phyloP scores from a whole-genome alignment of 2,329 filamentous ascomycete genomes.

The Cladobotryum mycophilum region DNA sequence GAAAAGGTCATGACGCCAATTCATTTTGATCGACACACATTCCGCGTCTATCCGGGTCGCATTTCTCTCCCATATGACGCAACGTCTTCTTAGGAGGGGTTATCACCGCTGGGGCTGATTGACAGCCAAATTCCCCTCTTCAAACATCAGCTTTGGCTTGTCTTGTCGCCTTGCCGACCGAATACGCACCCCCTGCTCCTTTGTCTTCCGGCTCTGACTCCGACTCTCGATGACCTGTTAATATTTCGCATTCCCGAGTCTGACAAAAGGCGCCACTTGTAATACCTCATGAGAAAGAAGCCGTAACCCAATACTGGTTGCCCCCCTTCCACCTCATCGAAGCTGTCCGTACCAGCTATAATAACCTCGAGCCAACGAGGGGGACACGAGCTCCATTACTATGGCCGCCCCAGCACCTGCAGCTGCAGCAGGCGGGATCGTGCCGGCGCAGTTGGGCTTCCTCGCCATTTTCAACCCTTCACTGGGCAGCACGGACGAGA shows the following conservation, averaged over 20 bases:
- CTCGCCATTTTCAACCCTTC: slow-evolving; percentile 93
- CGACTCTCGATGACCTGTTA: too few relatives aligned
- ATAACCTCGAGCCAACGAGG: not conserved
- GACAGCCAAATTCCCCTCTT: slow-evolving; percentile 3
- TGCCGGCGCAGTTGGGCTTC: slow-evolving; percentile 80
- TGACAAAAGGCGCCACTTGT: too few relatives aligned
- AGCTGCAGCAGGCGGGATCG: slow-evolving; percentile 18
- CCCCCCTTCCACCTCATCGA: not conserved
- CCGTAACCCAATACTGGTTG: too few relatives aligned
- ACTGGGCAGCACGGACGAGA: slow-evolving; percentile 54
- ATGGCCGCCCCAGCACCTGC: slow-evolving; percentile 1
- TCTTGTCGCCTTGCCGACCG: too few relatives aligned
- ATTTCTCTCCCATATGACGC: not conserved
- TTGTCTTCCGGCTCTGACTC: too few relatives aligned
- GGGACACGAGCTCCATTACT: not conserved
- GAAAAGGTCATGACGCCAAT: not conserved
- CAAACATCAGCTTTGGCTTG: not conserved
- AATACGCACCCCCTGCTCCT: too few relatives aligned
- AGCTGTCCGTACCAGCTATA: not conserved
- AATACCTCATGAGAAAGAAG: too few relatives aligned
- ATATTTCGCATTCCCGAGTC: too few relatives aligned
- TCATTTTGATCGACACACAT: not conserved
- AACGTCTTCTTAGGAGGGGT: slow-evolving; percentile 2
- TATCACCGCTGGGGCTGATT: not conserved
- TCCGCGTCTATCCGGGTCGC: not conserved